Base-by-base conservation (phyloP, 2,329 filamentous ascomycete species). In the Podosphaera xanthii region DNA sequence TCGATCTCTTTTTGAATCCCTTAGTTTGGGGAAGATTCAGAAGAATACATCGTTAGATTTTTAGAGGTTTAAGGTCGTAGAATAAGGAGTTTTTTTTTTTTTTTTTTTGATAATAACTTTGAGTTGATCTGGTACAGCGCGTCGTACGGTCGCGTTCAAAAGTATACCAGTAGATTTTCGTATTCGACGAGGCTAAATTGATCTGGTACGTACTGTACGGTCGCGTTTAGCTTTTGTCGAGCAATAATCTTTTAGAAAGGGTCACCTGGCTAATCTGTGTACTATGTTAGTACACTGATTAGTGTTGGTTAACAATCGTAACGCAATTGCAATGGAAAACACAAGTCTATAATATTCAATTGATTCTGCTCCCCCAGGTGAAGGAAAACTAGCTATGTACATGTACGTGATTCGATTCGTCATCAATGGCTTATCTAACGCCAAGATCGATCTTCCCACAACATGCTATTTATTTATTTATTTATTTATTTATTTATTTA, bases 211-310 rank as follows among this genome's bases (percentile, higher is more conserved):
- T 6, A 40, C 10, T 40, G 36, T 10, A 40, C 36, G 6, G 36
- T 40, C 36, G 36, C 36, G 36, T 40, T 10, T 40, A 40, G 36
- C 36, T 40, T 40, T 40, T 40, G 36, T 40, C 10, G 36, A 40
- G 36, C 36, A 1, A 40, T 40, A 40, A 40, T 54, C 50, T 31
- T 31, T 54, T 54, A 7, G 50, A 54, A 35, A 33, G 0, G 30
- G 8, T 40, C 36, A 54, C 50, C 50, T 54, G n/a, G 50, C 50
- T 54, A 54, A 54, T 54, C 30, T 54, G 50, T 54, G 50, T 54
- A 54, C 33, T 54, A 6, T 54, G 33, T 54, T 54, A 33, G 30
- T 54, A 54, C 50, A 54, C 30, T 54, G 50, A 54, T 54, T 8
- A 34, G 31, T 22, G 31, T 54, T 54, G 6, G 52, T 44, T 44